Evolutionary conservation across 257 asterid genomes (phyloP).

Genomic region (Verbascum thapsus): DNA sequence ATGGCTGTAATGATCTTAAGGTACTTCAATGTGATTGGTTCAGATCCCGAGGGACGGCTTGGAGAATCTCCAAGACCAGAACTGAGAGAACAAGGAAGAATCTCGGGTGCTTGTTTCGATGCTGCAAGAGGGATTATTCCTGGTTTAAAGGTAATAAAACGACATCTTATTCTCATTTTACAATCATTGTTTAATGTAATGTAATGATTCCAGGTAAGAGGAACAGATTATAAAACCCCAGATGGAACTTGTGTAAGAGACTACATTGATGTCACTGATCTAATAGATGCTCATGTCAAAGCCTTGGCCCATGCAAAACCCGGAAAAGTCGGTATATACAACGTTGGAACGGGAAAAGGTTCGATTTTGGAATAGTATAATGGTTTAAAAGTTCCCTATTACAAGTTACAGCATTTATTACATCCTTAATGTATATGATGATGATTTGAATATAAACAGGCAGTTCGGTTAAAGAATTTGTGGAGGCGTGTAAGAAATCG

Average conservation of each 20-base stretch:
- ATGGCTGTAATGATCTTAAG: conserved; percentile 88
- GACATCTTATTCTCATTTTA: neutral
- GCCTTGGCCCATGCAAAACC: conserved; percentile 45
- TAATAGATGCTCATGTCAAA: conserved; percentile 47
- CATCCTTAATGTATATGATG: neutral
- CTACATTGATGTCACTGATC: conserved; percentile 48
- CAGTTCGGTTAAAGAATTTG: conserved; percentile 47
- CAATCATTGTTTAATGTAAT: neutral
- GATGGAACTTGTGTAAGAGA: conserved; percentile 53
- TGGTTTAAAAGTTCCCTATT: too few relatives aligned
- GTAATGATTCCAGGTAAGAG: conserved; percentile 32
- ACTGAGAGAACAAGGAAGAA: conserved; percentile 51
- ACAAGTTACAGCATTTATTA: too few relatives aligned
- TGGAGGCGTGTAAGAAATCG: conserved; percentile 48
- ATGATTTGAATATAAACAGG: conserved; percentile 26
- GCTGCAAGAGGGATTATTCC: conserved; percentile 49
- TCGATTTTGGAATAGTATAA: neutral
- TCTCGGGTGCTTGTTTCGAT: conserved; percentile 53
- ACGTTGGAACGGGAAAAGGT: conserved; percentile 53
- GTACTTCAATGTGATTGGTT: conserved; percentile 52
- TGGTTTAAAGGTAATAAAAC: conserved; percentile 36
- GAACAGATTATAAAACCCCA: conserved; percentile 43
- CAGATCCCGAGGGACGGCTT: conserved; percentile 46
- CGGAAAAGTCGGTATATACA: conserved; percentile 44
- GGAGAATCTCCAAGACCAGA: conserved; percentile 58